Evolutionary conservation across 1,284 basidiomycete species (phyloP), one percentile per base, ranked within the genome.

Genomic region (Filobasidium uniguttulatum): DNA sequence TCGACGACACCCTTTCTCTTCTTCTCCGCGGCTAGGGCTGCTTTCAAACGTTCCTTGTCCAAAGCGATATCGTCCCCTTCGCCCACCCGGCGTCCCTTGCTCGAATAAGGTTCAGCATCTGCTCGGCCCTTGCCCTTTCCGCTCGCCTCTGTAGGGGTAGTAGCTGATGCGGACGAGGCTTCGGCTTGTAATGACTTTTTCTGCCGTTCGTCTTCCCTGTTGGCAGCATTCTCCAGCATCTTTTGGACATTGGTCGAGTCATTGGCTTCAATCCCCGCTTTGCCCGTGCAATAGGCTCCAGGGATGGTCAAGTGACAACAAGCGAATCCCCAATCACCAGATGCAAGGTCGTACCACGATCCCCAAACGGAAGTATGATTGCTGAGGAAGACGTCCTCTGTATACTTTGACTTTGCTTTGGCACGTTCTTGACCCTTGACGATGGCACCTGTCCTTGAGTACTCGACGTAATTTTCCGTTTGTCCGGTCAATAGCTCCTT

Each of bases 391-490:
- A 90, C 81, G 77, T 96, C 91, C 69, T 96, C 93, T 17, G 84
- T 80, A 69, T 97, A 98, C 68, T 94, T 96, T 35, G 86, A 91
- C 60, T 77, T 77, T 14, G 79, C 78, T 66, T 85, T 86, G 0
- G 81, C 85, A 48, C 80, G 76, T 70, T 96, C 90, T 56, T 79
- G 78, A n/a, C 94, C 93, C 69, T 86, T 90, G 59, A 97, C 77
- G 49, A 97, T 75, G 64, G 87, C 82, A 20, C 94, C 94, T 3
- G 85, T 79, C 53, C 88, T 75, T 50, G 88, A 93, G 69, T 97
- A 99, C 71, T 99, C 94, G 41, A 97, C 85, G 58, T 99, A 99
- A 55, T 91, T 79, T 68, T 98, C 94, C 29, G 90, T 93, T 71
- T 97, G 93, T 0, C 94, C 94, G 54, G 81, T 80, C 33, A 89